These are phyloP conservation scores for Calonectria multiphialidica DNA, from an alignment of 2,329 filamentous ascomycete genomes.

Conservation along the genomic window DNA sequence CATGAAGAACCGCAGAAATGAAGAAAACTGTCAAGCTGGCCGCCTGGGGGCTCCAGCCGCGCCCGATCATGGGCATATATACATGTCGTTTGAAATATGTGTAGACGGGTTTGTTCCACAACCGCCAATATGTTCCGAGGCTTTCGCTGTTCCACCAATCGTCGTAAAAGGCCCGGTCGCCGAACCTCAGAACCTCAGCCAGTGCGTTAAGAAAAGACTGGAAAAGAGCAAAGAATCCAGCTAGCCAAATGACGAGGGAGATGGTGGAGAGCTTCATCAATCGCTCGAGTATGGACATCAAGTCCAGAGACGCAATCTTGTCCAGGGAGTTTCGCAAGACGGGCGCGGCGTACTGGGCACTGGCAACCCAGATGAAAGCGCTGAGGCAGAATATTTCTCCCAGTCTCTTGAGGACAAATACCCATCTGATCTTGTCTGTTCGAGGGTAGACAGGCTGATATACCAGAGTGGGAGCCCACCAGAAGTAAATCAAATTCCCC, in stretches of 20 bases:
- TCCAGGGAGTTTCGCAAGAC: slow-evolving; percentile 90
- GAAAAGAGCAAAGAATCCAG: slow-evolving; percentile 96
- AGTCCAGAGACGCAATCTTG: slow-evolving; percentile 84
- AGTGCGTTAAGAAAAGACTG: slow-evolving; percentile 92
- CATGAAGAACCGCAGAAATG: slow-evolving; percentile 89
- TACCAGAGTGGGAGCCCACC: slow-evolving; percentile 96
- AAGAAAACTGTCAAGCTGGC: slow-evolving; percentile 89
- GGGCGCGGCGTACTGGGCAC: slow-evolving; percentile 93
- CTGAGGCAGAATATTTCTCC: slow-evolving; percentile 82
- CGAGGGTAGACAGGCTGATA: slow-evolving; percentile 98
- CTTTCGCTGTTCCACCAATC: slow-evolving; percentile 98
- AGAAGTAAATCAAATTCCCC: slow-evolving; percentile 91
- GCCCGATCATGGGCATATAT: slow-evolving; percentile 86
- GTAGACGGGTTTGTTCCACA: slow-evolving; percentile 98
- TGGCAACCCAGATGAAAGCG: slow-evolving; percentile 95
- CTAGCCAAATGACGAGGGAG: slow-evolving; percentile 95
- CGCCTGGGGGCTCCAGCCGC: slow-evolving; percentile 78
- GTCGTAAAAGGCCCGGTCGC: slow-evolving; percentile 93
- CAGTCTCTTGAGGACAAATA: slow-evolving; percentile 86
- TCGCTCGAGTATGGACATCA: slow-evolving; percentile 86
- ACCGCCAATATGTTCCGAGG: slow-evolving; percentile 90
- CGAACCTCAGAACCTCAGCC: slow-evolving; percentile 90
- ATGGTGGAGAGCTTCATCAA: slow-evolving; percentile 97
- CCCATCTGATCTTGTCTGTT: slow-evolving; percentile 84
- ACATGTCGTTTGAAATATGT: slow-evolving; percentile 97